Evolutionary conservation across 306 rosid genomes (phyloP).

Genomic region (Gastrolobium villosum): DNA sequence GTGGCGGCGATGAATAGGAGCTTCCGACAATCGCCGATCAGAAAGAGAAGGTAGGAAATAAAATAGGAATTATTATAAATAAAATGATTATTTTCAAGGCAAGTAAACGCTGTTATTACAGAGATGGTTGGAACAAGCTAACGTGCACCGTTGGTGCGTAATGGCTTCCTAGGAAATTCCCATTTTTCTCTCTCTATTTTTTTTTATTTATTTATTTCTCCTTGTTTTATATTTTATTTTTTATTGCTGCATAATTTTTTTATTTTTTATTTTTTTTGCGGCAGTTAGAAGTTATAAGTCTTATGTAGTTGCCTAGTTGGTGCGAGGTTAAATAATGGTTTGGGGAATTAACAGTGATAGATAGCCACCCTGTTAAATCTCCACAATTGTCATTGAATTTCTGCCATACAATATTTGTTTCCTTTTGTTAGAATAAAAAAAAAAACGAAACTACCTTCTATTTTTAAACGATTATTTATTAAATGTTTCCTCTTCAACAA

Average conservation of each 20-base stretch:
- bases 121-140: conserved; percentile 45
- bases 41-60: conserved; percentile 40
- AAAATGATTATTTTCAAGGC: conserved; percentile 50
- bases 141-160: conserved; percentile 55
- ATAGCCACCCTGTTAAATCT: conserved; percentile 21
- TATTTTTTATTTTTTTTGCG: conserved; percentile 28
- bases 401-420: not conserved
- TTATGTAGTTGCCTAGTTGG: conserved; percentile 44
- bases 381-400: not conserved
- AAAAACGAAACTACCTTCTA: not conserved
- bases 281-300: conserved; percentile 28
- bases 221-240: not conserved
- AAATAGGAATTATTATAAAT: conserved; percentile 47
- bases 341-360: conserved; percentile 34
- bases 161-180: conserved; percentile 32
- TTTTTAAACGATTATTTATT: not conserved
- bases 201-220: not conserved
- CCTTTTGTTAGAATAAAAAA: too few species aligned
- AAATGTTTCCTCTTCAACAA: not conserved
- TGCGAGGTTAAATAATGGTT: conserved; percentile 44
- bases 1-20: conserved; percentile 57
- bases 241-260: not conserved
- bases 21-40: conserved; percentile 60
- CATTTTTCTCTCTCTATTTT: not conserved
- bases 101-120: conserved; percentile 54